A percentile compares a stretch with the other conserved stretches of the same genome.
Conservation (phyloP, 2,329 filamentous ascomycete genomes). For the Penicillium sp. region DNA sequence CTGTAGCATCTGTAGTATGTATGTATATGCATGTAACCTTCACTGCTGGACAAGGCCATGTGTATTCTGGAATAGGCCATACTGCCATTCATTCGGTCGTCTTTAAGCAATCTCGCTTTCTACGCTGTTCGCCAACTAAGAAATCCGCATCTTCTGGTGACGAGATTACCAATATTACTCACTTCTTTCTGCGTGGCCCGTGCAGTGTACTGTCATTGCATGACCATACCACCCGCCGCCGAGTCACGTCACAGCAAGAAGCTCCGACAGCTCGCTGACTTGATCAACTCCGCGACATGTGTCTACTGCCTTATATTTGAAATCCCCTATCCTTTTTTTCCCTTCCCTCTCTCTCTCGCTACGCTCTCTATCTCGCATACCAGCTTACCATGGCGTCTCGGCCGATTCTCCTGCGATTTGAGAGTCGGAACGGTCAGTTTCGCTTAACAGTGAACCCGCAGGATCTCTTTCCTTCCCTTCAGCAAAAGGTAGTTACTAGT, state of each 20-base stretch:
- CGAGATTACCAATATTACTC: conserved; percentile 5
- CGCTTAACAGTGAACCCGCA: conserved; percentile 72
- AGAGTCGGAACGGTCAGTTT: conserved; percentile 89
- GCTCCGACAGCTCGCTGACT: conserved; percentile 11
- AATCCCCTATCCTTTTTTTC: background rate
- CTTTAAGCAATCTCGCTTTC: background rate
- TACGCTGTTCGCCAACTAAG: background rate
- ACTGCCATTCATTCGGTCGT: background rate
- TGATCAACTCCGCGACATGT: conserved; percentile 4
- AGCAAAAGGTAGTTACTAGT: conserved; percentile 39
- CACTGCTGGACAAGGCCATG: background rate
- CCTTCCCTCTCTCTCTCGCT: background rate
- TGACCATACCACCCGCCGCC: conserved; percentile 16
- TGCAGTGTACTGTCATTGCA: background rate
- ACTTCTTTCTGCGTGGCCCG: background rate
- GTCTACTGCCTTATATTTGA: background rate
- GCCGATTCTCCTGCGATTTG: conserved; percentile 77
- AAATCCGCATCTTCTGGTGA: background rate
- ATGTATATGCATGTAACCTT: background rate
- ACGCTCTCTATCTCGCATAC: background rate
- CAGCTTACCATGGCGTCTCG: conserved; percentile 35
- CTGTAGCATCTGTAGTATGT: background rate
- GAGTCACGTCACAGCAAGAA: conserved; percentile 23
- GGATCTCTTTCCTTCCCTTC: conserved; percentile 63
- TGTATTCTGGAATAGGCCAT: background rate